Conservation (phyloP, 139 green algal species). For the Picochlorum sp. region DNA sequence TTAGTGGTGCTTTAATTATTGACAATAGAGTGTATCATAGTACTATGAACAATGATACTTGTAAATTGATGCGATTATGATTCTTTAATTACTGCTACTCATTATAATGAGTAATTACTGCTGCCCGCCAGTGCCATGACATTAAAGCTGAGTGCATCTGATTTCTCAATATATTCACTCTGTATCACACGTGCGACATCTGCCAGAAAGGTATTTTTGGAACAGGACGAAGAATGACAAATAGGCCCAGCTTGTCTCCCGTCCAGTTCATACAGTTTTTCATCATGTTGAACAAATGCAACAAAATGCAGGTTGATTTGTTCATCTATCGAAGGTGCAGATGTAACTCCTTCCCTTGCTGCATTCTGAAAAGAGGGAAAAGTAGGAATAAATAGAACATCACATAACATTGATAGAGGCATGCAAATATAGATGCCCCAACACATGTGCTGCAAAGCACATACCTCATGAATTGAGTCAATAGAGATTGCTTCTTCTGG, state of each 20-base stretch:
- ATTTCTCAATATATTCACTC: slow-evolving; percentile 42
- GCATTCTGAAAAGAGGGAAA: slow-evolving; percentile 45
- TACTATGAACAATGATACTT: too few species aligned
- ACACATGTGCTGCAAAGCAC: slow-evolving; percentile 3
- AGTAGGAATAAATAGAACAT: neutral
- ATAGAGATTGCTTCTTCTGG: slow-evolving; percentile 60
- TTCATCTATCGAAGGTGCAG: slow-evolving; percentile 45
- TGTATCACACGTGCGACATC: slow-evolving; percentile 44
- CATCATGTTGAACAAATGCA: slow-evolving; percentile 55
- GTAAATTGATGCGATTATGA: too few species aligned
- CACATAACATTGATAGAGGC: neutral
- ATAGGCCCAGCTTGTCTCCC: slow-evolving; percentile 56
- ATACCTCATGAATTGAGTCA: slow-evolving; percentile 74
- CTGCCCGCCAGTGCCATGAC: slow-evolving; percentile 49
- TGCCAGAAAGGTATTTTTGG: slow-evolving; percentile 41
- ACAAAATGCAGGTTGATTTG: slow-evolving; percentile 86
- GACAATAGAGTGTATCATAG: too few species aligned
- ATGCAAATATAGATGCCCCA: too few species aligned
- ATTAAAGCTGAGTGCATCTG: slow-evolving; percentile 41
- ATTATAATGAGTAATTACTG: too few species aligned
- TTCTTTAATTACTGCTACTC: too few species aligned
- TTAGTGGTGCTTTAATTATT: neutral
- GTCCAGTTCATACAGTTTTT: slow-evolving; percentile 74
- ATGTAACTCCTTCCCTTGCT: slow-evolving; percentile 54
- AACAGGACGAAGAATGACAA: slow-evolving; percentile 49